A percentile compares a stretch with the other conserved stretches of the same genome.
phyloP scores from a whole-genome alignment of 2,329 filamentous ascomycete genomes.

The Xylaria sp. region DNA sequence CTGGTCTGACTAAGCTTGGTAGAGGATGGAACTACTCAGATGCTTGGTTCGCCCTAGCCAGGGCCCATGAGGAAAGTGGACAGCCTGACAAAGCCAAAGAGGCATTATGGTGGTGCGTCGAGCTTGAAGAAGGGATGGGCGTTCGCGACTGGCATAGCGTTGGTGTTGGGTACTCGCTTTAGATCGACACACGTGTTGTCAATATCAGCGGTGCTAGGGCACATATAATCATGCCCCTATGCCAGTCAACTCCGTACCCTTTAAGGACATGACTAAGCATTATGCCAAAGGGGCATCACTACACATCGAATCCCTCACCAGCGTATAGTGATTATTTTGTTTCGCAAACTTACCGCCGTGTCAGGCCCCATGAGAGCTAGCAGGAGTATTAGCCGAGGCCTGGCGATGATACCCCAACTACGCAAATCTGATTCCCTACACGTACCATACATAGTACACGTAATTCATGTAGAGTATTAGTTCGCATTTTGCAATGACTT shows the following conservation, averaged over 20 bases:
- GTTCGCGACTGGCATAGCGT: constrained; percentile 82
- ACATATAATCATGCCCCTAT: constrained; percentile 17
- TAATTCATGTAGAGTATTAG: constrained; percentile 21
- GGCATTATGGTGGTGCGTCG: constrained; percentile 96
- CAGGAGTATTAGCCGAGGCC: constrained; percentile 16
- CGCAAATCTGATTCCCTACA: constrained; percentile 13
- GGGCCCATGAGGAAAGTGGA: constrained; percentile 87
- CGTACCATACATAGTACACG: constrained; percentile 26
- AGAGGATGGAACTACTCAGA: constrained; percentile 91
- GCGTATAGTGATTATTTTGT: constrained; percentile 5
- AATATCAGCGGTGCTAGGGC: constrained; percentile 18
- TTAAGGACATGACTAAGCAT: background rate
- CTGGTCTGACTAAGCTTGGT: constrained; percentile 84
- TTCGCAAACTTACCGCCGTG: constrained; percentile 15
- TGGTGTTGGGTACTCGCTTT: constrained; percentile 73
- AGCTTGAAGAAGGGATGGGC: constrained; percentile 86
- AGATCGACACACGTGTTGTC: constrained; percentile 35
- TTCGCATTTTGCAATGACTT: constrained; percentile 15
- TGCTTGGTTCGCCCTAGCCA: constrained; percentile 89
- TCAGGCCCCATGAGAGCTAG: constrained; percentile 12
- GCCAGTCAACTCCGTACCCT: constrained; percentile 7
- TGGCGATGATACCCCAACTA: constrained; percentile 25
- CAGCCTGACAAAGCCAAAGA: constrained; percentile 90
- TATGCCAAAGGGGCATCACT: background rate
- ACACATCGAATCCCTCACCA: constrained; percentile 1